These are phyloP conservation scores for Curvularia eragrostidis DNA, from an alignment of 2,329 filamentous ascomycete genomes.

Conservation along the genomic window DNA sequence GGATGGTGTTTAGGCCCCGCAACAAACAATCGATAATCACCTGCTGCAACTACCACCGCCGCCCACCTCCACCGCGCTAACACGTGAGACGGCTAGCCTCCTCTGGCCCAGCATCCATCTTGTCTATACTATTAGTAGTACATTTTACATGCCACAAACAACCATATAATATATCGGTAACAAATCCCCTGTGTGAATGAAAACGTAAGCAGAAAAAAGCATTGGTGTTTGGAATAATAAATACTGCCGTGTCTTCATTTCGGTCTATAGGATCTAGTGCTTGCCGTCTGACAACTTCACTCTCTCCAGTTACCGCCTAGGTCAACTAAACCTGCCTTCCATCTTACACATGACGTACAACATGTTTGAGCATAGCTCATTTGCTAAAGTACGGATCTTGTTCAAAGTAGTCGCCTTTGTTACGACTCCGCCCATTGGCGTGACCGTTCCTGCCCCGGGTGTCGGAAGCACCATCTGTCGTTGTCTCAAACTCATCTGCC, in stretches of 20 bases:
- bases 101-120: neutral
- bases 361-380: conserved; percentile 11
- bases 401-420: conserved; percentile 39
- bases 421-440: conserved; percentile 25
- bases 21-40: conserved; percentile 27
- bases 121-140: neutral
- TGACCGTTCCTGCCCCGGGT: conserved; percentile 33
- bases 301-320: neutral
- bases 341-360: neutral
- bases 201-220: neutral
- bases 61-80: conserved; percentile 20
- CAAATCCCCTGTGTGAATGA: neutral
- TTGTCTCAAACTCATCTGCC: conserved; percentile 68
- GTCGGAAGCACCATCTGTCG: conserved; percentile 54
- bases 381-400: conserved; percentile 39
- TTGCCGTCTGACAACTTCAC: conserved; percentile 2
- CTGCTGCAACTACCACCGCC: conserved; percentile 16
- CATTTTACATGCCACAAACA: neutral
- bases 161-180: neutral
- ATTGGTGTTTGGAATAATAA: neutral
- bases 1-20: conserved; percentile 33
- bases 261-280: conserved; percentile 27
- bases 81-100: conserved; percentile 16
- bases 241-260: conserved; percentile 11
- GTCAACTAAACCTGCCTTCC: neutral